Percentiles rank a stretch among this genome's conserved stretches.
phyloP scores from a whole-genome alignment of 495 filamentous ascomycete genomes.

The Acidiella bohemica region DNA sequence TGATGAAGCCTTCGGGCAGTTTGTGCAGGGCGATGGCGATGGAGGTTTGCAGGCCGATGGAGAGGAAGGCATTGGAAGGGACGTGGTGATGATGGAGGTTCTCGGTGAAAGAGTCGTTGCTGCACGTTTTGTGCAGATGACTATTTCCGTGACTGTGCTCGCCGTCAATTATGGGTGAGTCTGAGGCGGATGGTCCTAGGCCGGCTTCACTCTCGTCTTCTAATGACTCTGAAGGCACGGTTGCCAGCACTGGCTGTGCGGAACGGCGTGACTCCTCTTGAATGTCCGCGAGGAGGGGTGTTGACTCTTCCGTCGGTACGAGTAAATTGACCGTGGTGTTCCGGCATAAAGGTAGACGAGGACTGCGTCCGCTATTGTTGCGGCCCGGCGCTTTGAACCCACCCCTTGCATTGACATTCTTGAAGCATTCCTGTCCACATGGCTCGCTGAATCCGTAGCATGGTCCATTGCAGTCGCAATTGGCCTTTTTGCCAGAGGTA shows the following conservation, averaged over 20 bases:
- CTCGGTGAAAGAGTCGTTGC: background rate
- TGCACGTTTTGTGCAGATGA: constrained; percentile 5
- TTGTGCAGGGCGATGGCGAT: constrained; percentile 94
- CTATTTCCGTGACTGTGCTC: background rate
- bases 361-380: constrained; percentile 1
- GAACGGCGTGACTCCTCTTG: constrained; percentile 15
- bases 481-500: constrained; percentile 50
- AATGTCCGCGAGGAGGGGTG: constrained; percentile 25
- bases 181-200: constrained; percentile 2
- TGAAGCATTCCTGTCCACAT: constrained; percentile 72
- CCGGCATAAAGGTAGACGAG: constrained; percentile 3
- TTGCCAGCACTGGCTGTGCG: background rate
- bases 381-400: constrained; percentile 7
- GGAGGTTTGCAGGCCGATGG: constrained; percentile 83
- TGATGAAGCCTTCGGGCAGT: constrained; percentile 95
- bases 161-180: constrained; percentile 3
- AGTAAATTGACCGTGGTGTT: constrained; percentile 9
- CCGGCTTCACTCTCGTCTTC: background rate
- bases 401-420: constrained; percentile 24
- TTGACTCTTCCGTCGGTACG: constrained; percentile 15
- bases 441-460: constrained; percentile 78
- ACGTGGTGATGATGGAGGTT: constrained; percentile 78
- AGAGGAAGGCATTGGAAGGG: constrained; percentile 84
- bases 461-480: constrained; percentile 60
- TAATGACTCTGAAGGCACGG: no score